Evolutionary conservation across 768 basidiomycete genomes (phyloP), one percentile per base, ranked within the genome.

Genomic region (Leccinum ochraceum): DNA sequence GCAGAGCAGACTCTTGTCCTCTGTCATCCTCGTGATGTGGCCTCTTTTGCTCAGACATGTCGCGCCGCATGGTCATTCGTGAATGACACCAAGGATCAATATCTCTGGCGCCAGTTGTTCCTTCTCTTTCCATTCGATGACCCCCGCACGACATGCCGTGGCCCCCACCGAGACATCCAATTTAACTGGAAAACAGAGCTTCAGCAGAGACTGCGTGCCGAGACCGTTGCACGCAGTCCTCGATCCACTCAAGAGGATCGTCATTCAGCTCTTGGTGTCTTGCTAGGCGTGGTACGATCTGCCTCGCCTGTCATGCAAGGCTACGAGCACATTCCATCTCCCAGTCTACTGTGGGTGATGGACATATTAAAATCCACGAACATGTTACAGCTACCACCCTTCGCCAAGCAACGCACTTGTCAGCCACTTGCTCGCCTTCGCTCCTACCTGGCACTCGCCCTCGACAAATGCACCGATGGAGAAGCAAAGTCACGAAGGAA

Each of bases 81-180:
- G 49, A 83, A 85, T 66, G 69, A 75, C 22, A 61, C 77, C 32
- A 60, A 75, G 30, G 85, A 88, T 73, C 80, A 82, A 52, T 83
- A 84, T 67, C 79, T 92, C 44, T 92, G 89, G 89, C 84, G 86
- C 56, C 76, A 82, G 56, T 76, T 90, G 55, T 90, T 87, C 72
- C 80, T 88, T 42, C 58, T 60, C 8, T 72, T 74, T 52, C 79
- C 81, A 6, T 90, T 89, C 70, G 90, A 92, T 68, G 83, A 88
- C 66, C 87, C 87, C n/a, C 77, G 83, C 16, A 59, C 69, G 46
- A 67, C 75, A n/a, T 36, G 60, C 54, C 61, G 63, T 22, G 53
- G 61, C 46, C 55, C 64, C 49, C 6, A 44, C 57, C 24, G 56
- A 50, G 63, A 67, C 13, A 50, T 59, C 30, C 59, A 55, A 16